Percentiles rank a stretch among this genome's conserved stretches.
phyloP scores from a whole-genome alignment of 352 stramenopile genomes.

The Phytophthora aleatoria region DNA sequence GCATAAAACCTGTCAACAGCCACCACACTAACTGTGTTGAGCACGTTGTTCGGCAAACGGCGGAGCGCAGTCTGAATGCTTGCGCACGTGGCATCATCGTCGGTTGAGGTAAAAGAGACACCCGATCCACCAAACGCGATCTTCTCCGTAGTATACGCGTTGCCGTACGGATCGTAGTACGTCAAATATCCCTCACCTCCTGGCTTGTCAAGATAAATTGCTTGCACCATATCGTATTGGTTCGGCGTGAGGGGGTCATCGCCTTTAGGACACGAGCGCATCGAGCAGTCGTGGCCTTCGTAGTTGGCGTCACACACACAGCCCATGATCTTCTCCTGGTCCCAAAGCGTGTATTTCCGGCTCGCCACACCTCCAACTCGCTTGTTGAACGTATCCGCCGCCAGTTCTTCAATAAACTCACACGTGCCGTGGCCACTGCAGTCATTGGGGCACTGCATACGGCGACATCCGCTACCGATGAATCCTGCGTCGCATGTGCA shows the following conservation, averaged over 20 bases:
- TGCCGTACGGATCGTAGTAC: constrained; percentile 79
- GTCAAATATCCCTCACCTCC: constrained; percentile 46
- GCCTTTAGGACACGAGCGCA: constrained; percentile 59
- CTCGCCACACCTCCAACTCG: constrained; percentile 38
- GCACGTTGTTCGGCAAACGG: constrained; percentile 66
- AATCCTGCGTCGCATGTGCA: constrained; percentile 89
- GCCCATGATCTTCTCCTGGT: constrained; percentile 82
- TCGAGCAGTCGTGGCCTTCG: constrained; percentile 53
- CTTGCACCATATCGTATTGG: constrained; percentile 69
- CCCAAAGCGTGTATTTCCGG: constrained; percentile 65
- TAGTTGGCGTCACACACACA: constrained; percentile 79
- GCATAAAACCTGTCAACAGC: constrained; percentile 4
- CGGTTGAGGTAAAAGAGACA: not conserved
- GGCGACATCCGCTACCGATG: constrained; percentile 66
- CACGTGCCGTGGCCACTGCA: constrained; percentile 66
- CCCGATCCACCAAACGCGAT: constrained; percentile 32
- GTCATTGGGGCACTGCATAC: constrained; percentile 53
- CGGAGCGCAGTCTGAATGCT: constrained; percentile 48
- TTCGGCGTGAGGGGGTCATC: constrained; percentile 65
- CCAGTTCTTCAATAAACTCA: constrained; percentile 73
- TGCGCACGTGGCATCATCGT: constrained; percentile 24
- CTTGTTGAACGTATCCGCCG: constrained; percentile 51
- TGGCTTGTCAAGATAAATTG: not conserved
- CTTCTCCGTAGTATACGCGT: constrained; percentile 56
- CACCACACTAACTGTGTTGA: constrained; percentile 52